Evolutionary conservation across 2,329 filamentous ascomycete genomes (phyloP).

Genomic region (Paraphoma chrysanthemicola): DNA sequence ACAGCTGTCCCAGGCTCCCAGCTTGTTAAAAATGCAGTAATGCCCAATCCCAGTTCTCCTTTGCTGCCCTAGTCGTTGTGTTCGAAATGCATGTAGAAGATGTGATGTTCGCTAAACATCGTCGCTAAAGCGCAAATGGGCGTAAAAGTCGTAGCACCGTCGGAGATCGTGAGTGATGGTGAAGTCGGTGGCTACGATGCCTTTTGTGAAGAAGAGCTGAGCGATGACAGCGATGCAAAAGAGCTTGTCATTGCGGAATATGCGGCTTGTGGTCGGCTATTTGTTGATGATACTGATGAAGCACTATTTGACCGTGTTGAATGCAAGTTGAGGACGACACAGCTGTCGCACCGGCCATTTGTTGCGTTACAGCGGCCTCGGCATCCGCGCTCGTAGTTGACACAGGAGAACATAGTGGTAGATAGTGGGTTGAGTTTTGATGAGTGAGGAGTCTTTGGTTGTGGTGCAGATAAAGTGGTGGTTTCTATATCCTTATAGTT

Average conservation of each 20-base stretch:
- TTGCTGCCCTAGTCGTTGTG: slow-evolving; percentile 5
- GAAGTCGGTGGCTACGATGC: slow-evolving; percentile 23
- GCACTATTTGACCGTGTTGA: slow-evolving; percentile 38
- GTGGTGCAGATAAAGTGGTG: background rate
- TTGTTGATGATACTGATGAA: slow-evolving; percentile 41
- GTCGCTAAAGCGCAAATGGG: slow-evolving; percentile 30
- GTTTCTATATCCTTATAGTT: background rate
- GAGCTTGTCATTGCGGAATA: slow-evolving; percentile 51
- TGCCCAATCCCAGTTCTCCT: background rate
- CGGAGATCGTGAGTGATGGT: background rate
- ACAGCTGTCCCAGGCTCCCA: slow-evolving; percentile 1
- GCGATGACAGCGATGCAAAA: slow-evolving; percentile 48
- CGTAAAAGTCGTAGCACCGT: slow-evolving; percentile 22
- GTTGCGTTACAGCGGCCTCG: slow-evolving; percentile 49
- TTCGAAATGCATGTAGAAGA: slow-evolving; percentile 3
- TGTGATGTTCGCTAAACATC: slow-evolving; percentile 19
- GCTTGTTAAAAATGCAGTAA: slow-evolving; percentile 17
- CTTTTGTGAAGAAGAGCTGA: slow-evolving; percentile 26
- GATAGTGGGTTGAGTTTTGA: background rate
- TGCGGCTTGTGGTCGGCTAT: slow-evolving; percentile 26
- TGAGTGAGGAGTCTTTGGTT: too few relatives aligned
- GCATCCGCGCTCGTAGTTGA: slow-evolving; percentile 54
- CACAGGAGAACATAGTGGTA: slow-evolving; percentile 51
- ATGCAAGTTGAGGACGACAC: slow-evolving; percentile 50
- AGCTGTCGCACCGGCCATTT: slow-evolving; percentile 47